Evolutionary conservation across 1,284 basidiomycete genomes (phyloP), one percentile per base, ranked within the genome.

Genomic region (Cryptococcus jaspeensis): DNA sequence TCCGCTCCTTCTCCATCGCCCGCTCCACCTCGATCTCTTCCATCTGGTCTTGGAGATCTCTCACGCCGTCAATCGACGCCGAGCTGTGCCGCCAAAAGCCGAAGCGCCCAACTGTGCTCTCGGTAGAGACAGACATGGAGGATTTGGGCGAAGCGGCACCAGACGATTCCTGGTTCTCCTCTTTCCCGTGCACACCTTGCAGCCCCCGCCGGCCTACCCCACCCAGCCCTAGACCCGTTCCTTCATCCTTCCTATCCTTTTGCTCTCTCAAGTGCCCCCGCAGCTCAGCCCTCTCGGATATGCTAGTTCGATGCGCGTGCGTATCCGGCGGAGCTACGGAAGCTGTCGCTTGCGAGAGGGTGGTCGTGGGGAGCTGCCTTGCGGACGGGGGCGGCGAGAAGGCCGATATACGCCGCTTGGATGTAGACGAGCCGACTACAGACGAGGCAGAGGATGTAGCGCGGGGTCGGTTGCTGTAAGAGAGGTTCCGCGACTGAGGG

Each of bases 21-120:
- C 59, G 42, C 49, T 76, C 69, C 20, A 74, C 71, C 40, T 64
- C 69, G 23, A 67, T 62, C 53, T 76, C 74, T n/a, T 67, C 56
- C 18, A 72, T 58, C 46, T 62, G 50, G 22, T 66, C 66, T 36
- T 53, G 48, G 23, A 65, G 32, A 23, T 68, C 61, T 37, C 60
- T 56, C 5, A 59, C 58, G 41, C 37, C 41, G 40, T 57, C 40
- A 16, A 42, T 45, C 13, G 48, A 39, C 5, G 45, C 48, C 25
- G 61, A 55, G 8, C 50, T 53, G 13, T 61, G 5, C 2, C 58
- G 50, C 59, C 66, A 67, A 5, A 54, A 56, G 16, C 54, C 58
- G 39, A 69, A 56, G 35, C 61, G 45, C 1, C 47, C 52, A 32
- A 52, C 35, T 0, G 40, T 39, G 11, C 58, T 58, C 1, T 69